Evolutionary conservation across 805 yeast genomes (phyloP).

Genomic region (Zygosaccharomyces gambellarensis): DNA sequence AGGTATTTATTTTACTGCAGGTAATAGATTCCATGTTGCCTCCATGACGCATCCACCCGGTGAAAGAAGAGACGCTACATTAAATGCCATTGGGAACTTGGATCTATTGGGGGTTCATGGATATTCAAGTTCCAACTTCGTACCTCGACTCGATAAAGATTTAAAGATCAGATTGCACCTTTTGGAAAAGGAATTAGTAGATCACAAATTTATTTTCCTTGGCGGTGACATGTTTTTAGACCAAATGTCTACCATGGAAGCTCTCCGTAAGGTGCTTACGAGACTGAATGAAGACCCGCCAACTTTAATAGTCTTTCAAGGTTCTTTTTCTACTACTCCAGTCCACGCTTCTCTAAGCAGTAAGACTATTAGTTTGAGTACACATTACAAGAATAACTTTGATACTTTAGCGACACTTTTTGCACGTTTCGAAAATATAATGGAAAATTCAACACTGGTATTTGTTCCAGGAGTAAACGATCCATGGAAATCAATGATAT

Average conservation of each 20-base stretch:
- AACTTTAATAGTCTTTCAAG: conserved; percentile 67
- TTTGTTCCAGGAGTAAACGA: conserved; percentile 89
- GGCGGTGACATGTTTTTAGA: conserved; percentile 76
- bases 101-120: conserved; percentile 58
- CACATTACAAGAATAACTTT: conserved; percentile 59
- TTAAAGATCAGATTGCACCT: conserved; percentile 50
- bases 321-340: conserved; percentile 71
- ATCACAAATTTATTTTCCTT: conserved; percentile 60
- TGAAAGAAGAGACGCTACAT: conserved; percentile 61
- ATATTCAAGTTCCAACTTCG: conserved; percentile 30
- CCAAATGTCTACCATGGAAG: conserved; percentile 52
- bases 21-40: conserved; percentile 65
- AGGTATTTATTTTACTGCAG: conserved; percentile 73
- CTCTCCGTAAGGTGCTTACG: conserved; percentile 56
- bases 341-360: conserved; percentile 54
- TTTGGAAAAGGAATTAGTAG: conserved; percentile 51
- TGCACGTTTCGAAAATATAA: conserved; percentile 41
- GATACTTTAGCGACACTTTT: conserved; percentile 68
- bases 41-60: conserved; percentile 84
- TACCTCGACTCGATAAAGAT: conserved; percentile 55
- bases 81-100: conserved; percentile 70
- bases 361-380: conserved; percentile 45
- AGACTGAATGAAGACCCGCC: conserved; percentile 57
- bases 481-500: conserved; percentile 79
- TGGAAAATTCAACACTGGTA: conserved; percentile 47